These are phyloP conservation scores for Glarea lozoyensis DNA, from an alignment of 495 filamentous ascomycete genomes.

Conservation along the genomic window DNA sequence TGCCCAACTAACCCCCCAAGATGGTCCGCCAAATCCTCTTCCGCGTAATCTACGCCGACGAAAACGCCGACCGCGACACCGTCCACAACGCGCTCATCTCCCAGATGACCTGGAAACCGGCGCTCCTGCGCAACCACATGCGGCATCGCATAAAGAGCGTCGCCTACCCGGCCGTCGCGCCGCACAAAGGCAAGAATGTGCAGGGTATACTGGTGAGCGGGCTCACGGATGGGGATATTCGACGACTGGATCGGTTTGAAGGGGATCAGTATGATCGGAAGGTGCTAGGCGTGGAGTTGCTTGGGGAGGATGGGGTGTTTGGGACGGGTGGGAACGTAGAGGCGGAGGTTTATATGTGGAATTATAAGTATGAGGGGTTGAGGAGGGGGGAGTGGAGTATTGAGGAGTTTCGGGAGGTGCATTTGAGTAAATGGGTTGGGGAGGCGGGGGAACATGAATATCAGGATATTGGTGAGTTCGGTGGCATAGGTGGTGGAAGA, in stretches of 20 bases:
- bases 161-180: slow-evolving; percentile 82
- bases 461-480: slow-evolving; percentile 2
- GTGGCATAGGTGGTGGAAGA: neutral
- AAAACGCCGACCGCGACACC: slow-evolving; percentile 23
- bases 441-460: slow-evolving; percentile 25
- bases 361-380: slow-evolving; percentile 33
- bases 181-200: slow-evolving; percentile 46
- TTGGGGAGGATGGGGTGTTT: slow-evolving; percentile 32
- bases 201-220: slow-evolving; percentile 74
- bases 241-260: slow-evolving; percentile 76
- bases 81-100: slow-evolving; percentile 33
- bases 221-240: slow-evolving; percentile 65
- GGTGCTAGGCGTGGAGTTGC: slow-evolving; percentile 48
- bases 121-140: slow-evolving; percentile 62
- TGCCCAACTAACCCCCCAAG: slow-evolving; percentile 33
- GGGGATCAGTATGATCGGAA: slow-evolving; percentile 61
- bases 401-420: slow-evolving; percentile 60
- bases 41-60: slow-evolving; percentile 51
- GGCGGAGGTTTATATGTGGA: slow-evolving; percentile 74
- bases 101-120: slow-evolving; percentile 53
- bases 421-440: slow-evolving; percentile 45
- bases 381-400: slow-evolving; percentile 78
- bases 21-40: slow-evolving; percentile 62
- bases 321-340: slow-evolving; percentile 40
- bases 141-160: slow-evolving; percentile 57